Base-by-base conservation (phyloP, 371 early-diverging fungal genomes). In the Vairimorpha apis region DNA sequence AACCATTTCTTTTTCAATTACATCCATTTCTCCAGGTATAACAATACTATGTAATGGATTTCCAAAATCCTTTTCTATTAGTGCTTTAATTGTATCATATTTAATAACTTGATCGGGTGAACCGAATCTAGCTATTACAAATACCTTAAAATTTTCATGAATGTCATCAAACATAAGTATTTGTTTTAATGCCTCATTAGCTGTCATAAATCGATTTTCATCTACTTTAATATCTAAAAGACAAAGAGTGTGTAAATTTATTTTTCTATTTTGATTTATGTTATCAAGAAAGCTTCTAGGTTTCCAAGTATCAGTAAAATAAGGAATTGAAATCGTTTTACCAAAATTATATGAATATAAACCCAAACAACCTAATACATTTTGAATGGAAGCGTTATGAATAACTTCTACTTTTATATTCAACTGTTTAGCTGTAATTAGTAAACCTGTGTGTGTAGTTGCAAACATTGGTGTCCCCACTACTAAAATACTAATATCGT, bases 361-460 rank as follows among this genome's bases (percentile, higher is more conserved):
- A 10, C 99, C 99, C 73, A 92, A 92, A 71, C 90, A 91, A 30
- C 99, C 97, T 45, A 93, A 87, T 2, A 95, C 96, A 82, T 94
- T 96, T 90, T 95, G 91, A 80, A 99, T 95, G 27, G 94, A 94
- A 30, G 96, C 92, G 81, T 99, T 99, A 84, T 97, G 97, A 65
- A 97, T 90, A 21, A 89, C 87, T 59, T 88, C 86, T 30, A 92
- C 91, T 13, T 87, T 86, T 75, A 97, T 90, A 32, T 81, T 79
- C 53, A 87, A 85, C 76, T 95, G 92, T 75, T 88, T 87, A 7
- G 95, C 96, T 29, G 97, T 90, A 67, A 94, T 85, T 14, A 94
- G 88, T 21, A 99, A 86, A 81, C 97, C 99, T 1, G 93, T 90
- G 83, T 99, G 99, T 0, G 99, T 99, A 2, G 99, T 99, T 16